Base-by-base conservation (phyloP, 208 protist genomes). In the Acanthamoeba castellanii region DNA sequence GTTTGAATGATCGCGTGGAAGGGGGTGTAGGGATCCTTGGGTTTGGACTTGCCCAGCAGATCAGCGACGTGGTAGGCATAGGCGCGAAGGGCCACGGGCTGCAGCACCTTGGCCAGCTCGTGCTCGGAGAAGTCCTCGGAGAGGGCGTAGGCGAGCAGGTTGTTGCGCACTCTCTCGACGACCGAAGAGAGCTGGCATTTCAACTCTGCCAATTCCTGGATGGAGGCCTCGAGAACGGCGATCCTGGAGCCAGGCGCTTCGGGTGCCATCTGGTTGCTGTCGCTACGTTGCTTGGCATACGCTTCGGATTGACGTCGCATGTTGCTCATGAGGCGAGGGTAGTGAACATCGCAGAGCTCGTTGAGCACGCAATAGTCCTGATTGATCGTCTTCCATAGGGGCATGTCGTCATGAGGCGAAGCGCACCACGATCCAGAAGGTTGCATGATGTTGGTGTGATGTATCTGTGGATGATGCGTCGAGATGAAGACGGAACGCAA, bases 131-230 rank as follows among this genome's bases (percentile, higher is more conserved):
- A 87, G 47, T 87, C 78, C 42, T 87, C 78, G 5, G 78, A 87
- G 78, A 87, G 78, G n/a, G 78, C 78, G 50, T 87, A 87, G 47
- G 78, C 78, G n/a, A 87, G 50, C 78, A 87, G 30, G 47, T 87
- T 87, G 78, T 87, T 87, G 47, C 78, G 42, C 7, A 61, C 78
- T 7, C 78, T 0, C 47, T 61, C 78, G 16, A 87, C 47, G 11
- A 87, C 78, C 3, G 78, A 64, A 18, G 78, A 87, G 27, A 87
- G 50, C 50, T 87, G 47, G 30, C 78, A 87, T 25, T 87, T 87
- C 27, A 87, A 25, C 47, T 87, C 78, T 30, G 78, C 78, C 47
- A 87, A 4, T 32, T 87, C 47, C 78, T 87, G 78, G 14, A 87
- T 57, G 42, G 50, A 8, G 14, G 18, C 50, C 32, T 87, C 78